A percentile compares a stretch with the other conserved stretches of the same genome.
These are phyloP conservation scores for Colletotrichum ledebouriae DNA, from an alignment of 2,329 filamentous ascomycete species.

Conservation along the genomic window DNA sequence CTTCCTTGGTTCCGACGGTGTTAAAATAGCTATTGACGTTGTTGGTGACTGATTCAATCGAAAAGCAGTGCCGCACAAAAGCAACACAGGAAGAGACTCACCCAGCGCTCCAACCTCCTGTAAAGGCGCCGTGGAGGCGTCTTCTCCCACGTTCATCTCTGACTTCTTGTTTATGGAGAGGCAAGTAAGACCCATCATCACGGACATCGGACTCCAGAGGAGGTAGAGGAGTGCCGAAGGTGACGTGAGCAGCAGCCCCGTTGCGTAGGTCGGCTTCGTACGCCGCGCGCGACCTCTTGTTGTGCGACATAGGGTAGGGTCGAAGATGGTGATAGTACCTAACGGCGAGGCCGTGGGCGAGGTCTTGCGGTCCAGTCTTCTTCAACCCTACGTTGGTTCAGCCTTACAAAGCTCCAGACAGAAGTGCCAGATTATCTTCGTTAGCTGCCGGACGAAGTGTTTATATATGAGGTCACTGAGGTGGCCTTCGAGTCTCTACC, in stretches of 20 bases:
- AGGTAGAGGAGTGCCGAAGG: slow-evolving; percentile 89
- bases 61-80: neutral
- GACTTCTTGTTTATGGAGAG: slow-evolving; percentile 98
- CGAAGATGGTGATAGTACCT: neutral
- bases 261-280: slow-evolving; percentile 82
- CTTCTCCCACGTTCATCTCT: slow-evolving; percentile 92
- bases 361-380: neutral
- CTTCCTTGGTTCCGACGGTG: slow-evolving; percentile 97
- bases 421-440: too few species aligned
- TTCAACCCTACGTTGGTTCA: neutral
- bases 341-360: neutral
- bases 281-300: slow-evolving; percentile 81
- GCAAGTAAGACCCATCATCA: slow-evolving; percentile 93
- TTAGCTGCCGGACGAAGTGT: too few species aligned
- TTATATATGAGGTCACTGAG: too few species aligned
- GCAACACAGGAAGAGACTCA: slow-evolving; percentile 59
- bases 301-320: slow-evolving; percentile 10
- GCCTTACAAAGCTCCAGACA: too few species aligned
- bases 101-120: slow-evolving; percentile 96
- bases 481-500: too few species aligned
- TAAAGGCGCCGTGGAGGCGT: slow-evolving; percentile 95
- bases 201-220: slow-evolving; percentile 80
- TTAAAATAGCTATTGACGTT: slow-evolving; percentile 85
- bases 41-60: slow-evolving; percentile 36
- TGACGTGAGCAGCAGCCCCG: slow-evolving; percentile 78